phyloP scores from a whole-genome alignment of 192 early-diverging fungal species.

The Nowakowskiella sp. region DNA sequence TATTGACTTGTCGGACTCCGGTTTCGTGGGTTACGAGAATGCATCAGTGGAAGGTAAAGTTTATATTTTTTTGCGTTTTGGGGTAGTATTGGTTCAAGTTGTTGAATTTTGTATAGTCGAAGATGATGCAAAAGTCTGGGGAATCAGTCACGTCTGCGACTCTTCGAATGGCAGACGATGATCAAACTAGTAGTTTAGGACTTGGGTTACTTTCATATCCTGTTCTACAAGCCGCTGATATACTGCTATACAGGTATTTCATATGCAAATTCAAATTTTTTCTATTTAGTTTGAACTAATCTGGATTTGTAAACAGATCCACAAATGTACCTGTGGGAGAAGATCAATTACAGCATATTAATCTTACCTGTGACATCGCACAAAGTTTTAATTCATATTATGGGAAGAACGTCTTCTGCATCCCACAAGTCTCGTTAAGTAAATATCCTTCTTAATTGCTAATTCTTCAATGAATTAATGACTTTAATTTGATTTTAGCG shows the following conservation, averaged over 20 bases:
- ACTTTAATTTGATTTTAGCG: conserved; percentile 9
- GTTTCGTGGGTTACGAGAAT: conserved; percentile 84
- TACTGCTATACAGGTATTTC: conserved; percentile 70
- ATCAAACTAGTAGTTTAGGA: conserved; percentile 34
- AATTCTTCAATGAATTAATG: neutral
- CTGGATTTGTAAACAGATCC: conserved; percentile 24
- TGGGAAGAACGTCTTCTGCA: conserved; percentile 52
- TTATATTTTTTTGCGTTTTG: neutral
- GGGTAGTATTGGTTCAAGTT: neutral
- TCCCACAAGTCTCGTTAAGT: conserved; percentile 60
- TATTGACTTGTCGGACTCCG: conserved; percentile 77
- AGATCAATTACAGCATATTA: conserved; percentile 87
- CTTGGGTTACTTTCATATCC: conserved; percentile 86
- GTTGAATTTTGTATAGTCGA: too few species aligned
- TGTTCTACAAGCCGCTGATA: conserved; percentile 85
- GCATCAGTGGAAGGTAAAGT: conserved; percentile 87
- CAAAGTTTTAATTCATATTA: conserved; percentile 67
- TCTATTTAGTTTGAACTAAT: neutral
- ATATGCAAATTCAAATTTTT: neutral
- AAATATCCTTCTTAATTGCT: conserved; percentile 14
- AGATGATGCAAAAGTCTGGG: neutral
- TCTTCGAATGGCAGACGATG: conserved; percentile 26
- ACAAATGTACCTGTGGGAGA: conserved; percentile 87
- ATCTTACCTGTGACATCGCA: conserved; percentile 75
- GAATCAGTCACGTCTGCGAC: conserved; percentile 4